Conservation (phyloP, 2,329 filamentous ascomycete genomes). For the Fusarium armeniacum region DNA sequence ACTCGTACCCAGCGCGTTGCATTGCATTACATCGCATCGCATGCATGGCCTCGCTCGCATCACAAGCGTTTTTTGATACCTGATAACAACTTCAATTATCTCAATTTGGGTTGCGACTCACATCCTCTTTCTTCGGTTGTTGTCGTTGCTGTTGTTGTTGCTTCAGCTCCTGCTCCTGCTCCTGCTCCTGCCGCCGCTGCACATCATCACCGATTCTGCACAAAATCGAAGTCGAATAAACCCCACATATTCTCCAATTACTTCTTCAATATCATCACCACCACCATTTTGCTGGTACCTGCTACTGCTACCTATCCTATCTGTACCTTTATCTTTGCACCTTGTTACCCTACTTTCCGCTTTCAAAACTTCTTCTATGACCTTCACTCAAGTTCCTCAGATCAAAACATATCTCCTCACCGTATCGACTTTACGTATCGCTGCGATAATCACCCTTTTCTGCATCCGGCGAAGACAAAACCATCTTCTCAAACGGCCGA, state of each 20-base stretch:
- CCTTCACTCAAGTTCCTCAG: constrained; percentile 41
- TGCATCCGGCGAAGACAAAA: constrained; percentile 42
- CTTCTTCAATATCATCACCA: constrained; percentile 22
- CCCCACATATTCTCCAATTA: constrained; percentile 36
- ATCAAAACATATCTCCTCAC: constrained; percentile 31
- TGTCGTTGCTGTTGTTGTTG: background rate
- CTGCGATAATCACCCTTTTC: constrained; percentile 30
- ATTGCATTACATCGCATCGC: constrained; percentile 6
- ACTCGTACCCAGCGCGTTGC: constrained; percentile 22
- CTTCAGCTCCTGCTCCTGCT: constrained; percentile 8
- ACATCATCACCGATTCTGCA: constrained; percentile 36
- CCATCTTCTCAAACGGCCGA: constrained; percentile 39
- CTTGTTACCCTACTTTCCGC: constrained; percentile 24
- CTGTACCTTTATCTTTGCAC: background rate
- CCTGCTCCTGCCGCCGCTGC: constrained; percentile 21
- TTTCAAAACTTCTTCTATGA: constrained; percentile 35
- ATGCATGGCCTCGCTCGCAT: constrained; percentile 16
- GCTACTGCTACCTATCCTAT: constrained; percentile 1
- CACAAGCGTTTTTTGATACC: constrained; percentile 33
- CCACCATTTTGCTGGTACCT: background rate
- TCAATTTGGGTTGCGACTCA: constrained; percentile 17
- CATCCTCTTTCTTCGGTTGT: constrained; percentile 11
- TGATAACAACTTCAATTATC: constrained; percentile 31
- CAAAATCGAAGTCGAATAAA: constrained; percentile 27
- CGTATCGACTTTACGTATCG: constrained; percentile 34